Evolutionary conservation across 352 stramenopile genomes (phyloP).

Genomic region (Phytophthora cryptogea): DNA sequence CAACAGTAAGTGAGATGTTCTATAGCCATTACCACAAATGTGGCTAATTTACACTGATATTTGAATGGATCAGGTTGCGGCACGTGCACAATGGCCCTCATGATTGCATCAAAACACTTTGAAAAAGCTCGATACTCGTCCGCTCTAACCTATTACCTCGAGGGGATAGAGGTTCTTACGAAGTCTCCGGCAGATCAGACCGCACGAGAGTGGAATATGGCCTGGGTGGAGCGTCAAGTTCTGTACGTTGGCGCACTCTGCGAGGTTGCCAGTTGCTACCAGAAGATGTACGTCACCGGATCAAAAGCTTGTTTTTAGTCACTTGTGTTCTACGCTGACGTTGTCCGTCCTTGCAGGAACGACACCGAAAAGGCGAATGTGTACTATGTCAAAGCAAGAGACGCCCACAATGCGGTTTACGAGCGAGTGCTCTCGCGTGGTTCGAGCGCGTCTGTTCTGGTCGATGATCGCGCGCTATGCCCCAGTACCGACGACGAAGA

Average conservation of each 20-base stretch:
- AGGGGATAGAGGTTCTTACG: not conserved
- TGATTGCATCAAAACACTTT: not conserved
- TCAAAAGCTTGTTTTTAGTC: too few relatives aligned
- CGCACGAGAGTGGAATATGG: conserved; percentile 1
- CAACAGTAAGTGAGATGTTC: not conserved
- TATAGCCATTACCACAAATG: too few relatives aligned
- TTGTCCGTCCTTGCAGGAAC: not conserved
- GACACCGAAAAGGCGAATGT: not conserved
- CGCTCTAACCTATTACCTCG: not conserved
- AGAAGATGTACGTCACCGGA: not conserved
- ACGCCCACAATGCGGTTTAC: not conserved
- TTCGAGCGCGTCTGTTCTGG: not conserved
- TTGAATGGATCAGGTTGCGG: not conserved
- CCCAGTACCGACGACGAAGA: conserved; percentile 5
- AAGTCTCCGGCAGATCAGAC: not conserved
- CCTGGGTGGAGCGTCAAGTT: conserved; percentile 1
- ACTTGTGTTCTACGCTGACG: not conserved
- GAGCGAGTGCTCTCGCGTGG: not conserved
- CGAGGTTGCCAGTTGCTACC: conserved; percentile 1
- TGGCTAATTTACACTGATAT: too few relatives aligned
- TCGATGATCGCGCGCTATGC: not conserved
- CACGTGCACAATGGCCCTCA: not conserved
- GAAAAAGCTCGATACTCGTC: not conserved
- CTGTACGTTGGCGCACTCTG: not conserved
- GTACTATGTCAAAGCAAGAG: conserved; percentile 1